Evolutionary conservation across 169 alveolate species (phyloP).

Genomic region (Neospora caninum): DNA sequence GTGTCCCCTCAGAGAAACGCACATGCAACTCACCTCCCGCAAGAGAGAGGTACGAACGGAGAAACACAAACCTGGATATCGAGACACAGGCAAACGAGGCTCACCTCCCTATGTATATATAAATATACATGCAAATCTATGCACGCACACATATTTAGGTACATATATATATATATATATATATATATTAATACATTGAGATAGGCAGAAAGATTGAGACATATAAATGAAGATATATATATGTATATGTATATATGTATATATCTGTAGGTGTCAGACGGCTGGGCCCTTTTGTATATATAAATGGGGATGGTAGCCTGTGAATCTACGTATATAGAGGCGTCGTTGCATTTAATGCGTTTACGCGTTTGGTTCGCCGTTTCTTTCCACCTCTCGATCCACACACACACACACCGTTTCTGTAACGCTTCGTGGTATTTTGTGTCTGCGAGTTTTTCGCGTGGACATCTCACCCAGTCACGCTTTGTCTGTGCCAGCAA

Average conservation of each 20-base stretch:
- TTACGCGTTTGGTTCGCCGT: no score
- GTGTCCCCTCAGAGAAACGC: conserved; percentile 26
- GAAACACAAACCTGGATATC: background rate
- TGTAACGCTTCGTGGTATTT: background rate
- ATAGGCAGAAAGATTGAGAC: background rate
- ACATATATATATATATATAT: background rate
- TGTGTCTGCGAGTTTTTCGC: background rate
- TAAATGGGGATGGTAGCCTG: no score
- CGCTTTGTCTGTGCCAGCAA: background rate
- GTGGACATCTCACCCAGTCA: no score
- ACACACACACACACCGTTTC: no score
- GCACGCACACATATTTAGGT: background rate
- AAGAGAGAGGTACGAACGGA: background rate
- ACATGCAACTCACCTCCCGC: conserved; percentile 23
- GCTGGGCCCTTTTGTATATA: background rate
- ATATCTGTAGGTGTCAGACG: background rate
- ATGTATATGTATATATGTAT: background rate
- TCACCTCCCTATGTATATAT: background rate
- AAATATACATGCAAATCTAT: background rate
- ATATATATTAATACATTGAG: background rate
- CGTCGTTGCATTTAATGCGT: no score
- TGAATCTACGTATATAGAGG: no score
- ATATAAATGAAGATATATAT: background rate
- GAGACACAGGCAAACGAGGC: background rate
- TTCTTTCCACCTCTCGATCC: no score